phyloP scores from a whole-genome alignment of 805 yeast species.

The Yarrowia yakushimensis region DNA sequence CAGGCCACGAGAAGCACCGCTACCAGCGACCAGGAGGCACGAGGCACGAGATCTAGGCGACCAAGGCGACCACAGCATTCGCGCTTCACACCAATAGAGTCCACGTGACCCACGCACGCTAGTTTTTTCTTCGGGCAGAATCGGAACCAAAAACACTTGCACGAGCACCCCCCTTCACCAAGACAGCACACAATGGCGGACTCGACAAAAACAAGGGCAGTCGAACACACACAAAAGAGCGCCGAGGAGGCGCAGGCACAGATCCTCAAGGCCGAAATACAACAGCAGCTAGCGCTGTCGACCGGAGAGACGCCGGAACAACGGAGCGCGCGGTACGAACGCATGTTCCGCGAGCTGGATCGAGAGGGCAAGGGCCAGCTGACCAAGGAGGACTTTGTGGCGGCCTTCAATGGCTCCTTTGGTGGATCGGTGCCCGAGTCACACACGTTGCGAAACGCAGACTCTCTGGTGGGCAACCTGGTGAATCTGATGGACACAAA shows the following conservation, averaged over 20 bases:
- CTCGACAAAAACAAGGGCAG: neutral
- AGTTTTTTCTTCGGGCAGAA: neutral
- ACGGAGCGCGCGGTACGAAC: constrained; percentile 11
- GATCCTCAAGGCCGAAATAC: constrained; percentile 13
- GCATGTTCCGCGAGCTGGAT: constrained; percentile 15
- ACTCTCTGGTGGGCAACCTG: constrained; percentile 55
- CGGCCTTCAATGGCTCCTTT: constrained; percentile 9
- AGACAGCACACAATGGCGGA: neutral
- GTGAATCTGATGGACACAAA: constrained; percentile 52
- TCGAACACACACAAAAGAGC: neutral
- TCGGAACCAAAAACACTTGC: neutral
- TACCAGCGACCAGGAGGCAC: constrained; percentile 6
- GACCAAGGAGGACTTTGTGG: constrained; percentile 7
- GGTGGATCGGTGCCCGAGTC: constrained; percentile 17
- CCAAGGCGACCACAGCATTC: neutral
- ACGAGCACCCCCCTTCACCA: neutral
- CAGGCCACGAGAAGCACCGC: neutral
- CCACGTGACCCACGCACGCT: neutral
- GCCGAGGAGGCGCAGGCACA: constrained; percentile 15
- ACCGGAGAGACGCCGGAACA: constrained; percentile 16
- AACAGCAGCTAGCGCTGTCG: constrained; percentile 16
- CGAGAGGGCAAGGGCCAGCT: constrained; percentile 5
- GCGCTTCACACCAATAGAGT: neutral
- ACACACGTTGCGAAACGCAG: constrained; percentile 33
- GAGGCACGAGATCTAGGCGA: neutral